A percentile compares a stretch with the other conserved stretches of the same genome.
These are phyloP conservation scores for Quercus tomentella DNA, from an alignment of 331 rosid species.

Conservation along the genomic window DNA sequence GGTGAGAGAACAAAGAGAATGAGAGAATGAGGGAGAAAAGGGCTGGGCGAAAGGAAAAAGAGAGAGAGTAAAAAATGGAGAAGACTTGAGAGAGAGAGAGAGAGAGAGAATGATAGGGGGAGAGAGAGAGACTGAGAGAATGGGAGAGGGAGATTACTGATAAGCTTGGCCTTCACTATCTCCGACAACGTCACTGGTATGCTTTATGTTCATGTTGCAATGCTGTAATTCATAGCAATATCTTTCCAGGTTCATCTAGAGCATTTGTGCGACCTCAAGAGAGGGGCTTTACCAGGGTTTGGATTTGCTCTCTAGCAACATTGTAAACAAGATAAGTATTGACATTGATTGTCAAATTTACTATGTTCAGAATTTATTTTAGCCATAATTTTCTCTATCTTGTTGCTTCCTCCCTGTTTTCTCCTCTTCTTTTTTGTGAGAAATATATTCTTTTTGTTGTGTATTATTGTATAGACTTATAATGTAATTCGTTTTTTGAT, in stretches of 20 bases:
- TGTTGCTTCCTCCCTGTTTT: not conserved
- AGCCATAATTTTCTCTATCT: not conserved
- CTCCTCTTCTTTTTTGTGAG: not conserved
- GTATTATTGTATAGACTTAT: not conserved
- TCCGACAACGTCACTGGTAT: slow-evolving; percentile 96
- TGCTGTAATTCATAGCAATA: not conserved
- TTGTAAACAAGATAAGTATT: slow-evolving; percentile 79
- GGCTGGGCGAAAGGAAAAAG: no score
- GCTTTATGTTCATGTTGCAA: not conserved
- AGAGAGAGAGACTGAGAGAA: no score
- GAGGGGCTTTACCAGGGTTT: slow-evolving; percentile 97
- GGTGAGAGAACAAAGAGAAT: no score
- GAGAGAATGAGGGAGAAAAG: no score
- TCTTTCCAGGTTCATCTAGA: slow-evolving; percentile 88
- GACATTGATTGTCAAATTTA: not conserved
- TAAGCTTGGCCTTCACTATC: slow-evolving; percentile 97
- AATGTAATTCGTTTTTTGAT: no score
- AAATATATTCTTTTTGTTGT: no score
- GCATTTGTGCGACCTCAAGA: slow-evolving; percentile 98
- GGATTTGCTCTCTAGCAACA: slow-evolving; percentile 99
- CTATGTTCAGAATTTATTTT: not conserved
- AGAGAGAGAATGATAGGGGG: slow-evolving; percentile 36
- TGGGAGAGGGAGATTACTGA: slow-evolving; percentile 67
- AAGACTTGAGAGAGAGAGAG: no score
- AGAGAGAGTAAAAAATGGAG: no score